Conservation (phyloP, 257 asterid species). For the Primulina eburnea region DNA sequence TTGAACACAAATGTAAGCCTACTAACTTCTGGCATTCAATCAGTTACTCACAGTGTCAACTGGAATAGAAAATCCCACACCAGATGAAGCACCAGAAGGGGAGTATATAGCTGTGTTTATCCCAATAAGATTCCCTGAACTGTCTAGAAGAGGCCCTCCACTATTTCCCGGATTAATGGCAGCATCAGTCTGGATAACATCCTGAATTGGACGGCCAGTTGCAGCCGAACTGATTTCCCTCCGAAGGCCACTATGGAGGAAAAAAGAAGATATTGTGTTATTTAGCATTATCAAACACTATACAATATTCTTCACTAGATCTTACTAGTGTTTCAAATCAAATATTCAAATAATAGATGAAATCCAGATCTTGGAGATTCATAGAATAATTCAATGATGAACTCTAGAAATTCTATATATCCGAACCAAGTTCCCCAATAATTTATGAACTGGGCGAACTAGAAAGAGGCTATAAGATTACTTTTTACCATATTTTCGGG, state of each 20-base stretch:
- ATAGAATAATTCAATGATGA: background rate
- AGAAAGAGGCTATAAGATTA: background rate
- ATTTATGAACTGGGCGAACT: background rate
- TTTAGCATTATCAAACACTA: background rate
- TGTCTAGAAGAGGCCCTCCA: slow-evolving; percentile 98
- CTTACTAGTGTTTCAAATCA: background rate
- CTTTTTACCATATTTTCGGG: background rate
- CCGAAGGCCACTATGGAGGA: slow-evolving; percentile 67
- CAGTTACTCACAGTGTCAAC: slow-evolving; percentile 85
- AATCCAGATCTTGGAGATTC: background rate
- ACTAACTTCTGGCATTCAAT: background rate
- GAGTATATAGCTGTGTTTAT: slow-evolving; percentile 99
- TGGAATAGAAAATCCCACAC: slow-evolving; percentile 98
- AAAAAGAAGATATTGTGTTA: background rate
- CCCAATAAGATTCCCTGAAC: slow-evolving; percentile 93
- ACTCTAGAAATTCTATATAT: background rate
- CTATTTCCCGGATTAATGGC: slow-evolving; percentile 99
- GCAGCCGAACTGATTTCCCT: slow-evolving; percentile 99
- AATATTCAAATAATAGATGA: too few species aligned
- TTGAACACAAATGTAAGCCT: background rate
- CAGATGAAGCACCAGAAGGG: slow-evolving; percentile 99
- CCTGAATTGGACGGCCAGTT: slow-evolving; percentile 97
- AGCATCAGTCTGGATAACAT: slow-evolving; percentile 99
- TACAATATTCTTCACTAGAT: background rate
- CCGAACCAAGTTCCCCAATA: slow-evolving; percentile 8